Evolutionary conservation across 495 filamentous ascomycete species (phyloP).

Genomic region (Pyronema domesticum): DNA sequence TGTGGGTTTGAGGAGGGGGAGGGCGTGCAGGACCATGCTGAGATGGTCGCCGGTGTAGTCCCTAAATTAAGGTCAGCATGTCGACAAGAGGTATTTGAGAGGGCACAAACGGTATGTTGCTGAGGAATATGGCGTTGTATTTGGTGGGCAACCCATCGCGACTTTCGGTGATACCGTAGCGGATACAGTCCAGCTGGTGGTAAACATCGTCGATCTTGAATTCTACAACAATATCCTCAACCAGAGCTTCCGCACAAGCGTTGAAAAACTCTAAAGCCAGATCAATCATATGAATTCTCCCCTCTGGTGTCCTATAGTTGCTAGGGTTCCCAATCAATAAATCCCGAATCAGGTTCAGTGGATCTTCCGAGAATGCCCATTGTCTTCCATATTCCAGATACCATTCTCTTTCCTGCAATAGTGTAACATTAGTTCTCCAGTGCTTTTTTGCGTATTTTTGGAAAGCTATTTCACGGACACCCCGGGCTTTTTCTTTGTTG

Average conservation of each 20-base stretch:
- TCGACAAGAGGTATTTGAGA: background rate
- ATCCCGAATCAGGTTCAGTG: too few species aligned
- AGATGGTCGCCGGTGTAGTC: constrained; percentile 28
- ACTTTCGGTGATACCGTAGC: background rate
- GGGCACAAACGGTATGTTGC: background rate
- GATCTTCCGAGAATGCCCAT: too few species aligned
- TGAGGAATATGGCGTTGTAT: background rate
- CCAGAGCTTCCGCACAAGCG: background rate
- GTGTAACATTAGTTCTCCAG: background rate
- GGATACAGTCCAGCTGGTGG: background rate
- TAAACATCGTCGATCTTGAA: background rate
- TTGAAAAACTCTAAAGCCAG: too few species aligned
- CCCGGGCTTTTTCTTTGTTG: too few species aligned
- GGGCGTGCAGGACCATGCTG: constrained; percentile 22
- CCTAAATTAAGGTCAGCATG: constrained; percentile 7
- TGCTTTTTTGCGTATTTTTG: background rate
- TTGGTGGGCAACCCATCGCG: background rate
- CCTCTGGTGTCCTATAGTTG: too few species aligned
- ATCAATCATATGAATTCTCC: too few species aligned
- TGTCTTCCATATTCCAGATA: background rate
- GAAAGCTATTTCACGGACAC: too few species aligned
- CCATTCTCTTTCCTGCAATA: background rate
- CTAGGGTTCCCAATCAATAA: too few species aligned
- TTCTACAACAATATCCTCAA: background rate
- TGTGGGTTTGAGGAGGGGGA: constrained; percentile 19